A percentile compares a stretch with the other conserved stretches of the same genome.
These are phyloP conservation scores for Peltaster fructicola DNA, from an alignment of 2,329 filamentous ascomycete species.

Conservation along the genomic window DNA sequence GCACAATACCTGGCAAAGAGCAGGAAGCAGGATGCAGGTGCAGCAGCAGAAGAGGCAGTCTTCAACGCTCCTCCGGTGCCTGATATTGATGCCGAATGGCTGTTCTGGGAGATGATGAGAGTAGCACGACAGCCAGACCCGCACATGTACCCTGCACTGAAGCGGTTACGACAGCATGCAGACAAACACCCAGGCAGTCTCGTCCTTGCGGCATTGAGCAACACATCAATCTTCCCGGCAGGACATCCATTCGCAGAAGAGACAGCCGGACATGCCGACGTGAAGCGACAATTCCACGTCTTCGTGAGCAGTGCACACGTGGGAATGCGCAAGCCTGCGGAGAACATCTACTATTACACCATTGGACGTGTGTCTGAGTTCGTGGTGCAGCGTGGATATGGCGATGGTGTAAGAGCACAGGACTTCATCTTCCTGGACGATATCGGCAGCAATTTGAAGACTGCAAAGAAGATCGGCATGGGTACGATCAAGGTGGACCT, in stretches of 20 bases:
- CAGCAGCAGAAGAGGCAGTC: constrained; percentile 13
- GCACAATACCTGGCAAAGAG: constrained; percentile 10
- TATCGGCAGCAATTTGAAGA: constrained; percentile 84
- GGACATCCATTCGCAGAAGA: constrained; percentile 48
- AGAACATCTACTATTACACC: constrained; percentile 60
- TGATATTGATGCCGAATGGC: constrained; percentile 52
- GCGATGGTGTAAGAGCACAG: constrained; percentile 35
- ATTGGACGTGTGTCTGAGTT: constrained; percentile 47
- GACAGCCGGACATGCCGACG: constrained; percentile 26
- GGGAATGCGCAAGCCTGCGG: constrained; percentile 74
- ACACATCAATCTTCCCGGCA: constrained; percentile 72
- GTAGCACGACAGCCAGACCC: constrained; percentile 55
- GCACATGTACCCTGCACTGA: constrained; percentile 71
- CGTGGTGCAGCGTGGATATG: constrained; percentile 35
- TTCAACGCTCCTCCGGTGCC: constrained; percentile 43
- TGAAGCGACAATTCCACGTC: constrained; percentile 60
- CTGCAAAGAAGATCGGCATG: constrained; percentile 56
- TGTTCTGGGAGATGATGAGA: constrained; percentile 89
- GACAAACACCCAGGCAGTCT: constrained; percentile 28
- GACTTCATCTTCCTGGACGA: constrained; percentile 85
- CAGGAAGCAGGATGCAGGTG: constrained; percentile 25
- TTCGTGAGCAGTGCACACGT: constrained; percentile 78
- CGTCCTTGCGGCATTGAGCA: constrained; percentile 68
- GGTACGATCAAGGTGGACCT: constrained; percentile 70
- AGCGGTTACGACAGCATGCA: constrained; percentile 36